phyloP scores from a whole-genome alignment of 768 basidiomycete genomes.

The Tricholoma matsutake region DNA sequence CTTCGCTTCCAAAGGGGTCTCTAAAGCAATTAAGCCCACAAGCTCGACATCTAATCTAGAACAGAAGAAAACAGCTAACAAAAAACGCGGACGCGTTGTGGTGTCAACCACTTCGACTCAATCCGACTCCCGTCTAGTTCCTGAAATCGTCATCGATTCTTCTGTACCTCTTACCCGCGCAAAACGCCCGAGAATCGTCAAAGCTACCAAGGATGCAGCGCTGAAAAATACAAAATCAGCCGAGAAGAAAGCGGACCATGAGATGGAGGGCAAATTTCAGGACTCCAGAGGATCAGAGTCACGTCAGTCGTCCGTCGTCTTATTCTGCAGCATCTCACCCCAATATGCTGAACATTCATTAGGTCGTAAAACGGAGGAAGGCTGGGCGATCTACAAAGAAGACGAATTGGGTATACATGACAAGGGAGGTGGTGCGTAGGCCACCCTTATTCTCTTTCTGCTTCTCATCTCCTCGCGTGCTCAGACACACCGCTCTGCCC shows the following conservation, averaged over 20 bases:
- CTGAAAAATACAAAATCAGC: constrained; percentile 16
- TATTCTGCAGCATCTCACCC: constrained; percentile 25
- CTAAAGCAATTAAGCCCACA: constrained; percentile 18
- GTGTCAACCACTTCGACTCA: constrained; percentile 9
- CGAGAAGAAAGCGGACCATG: constrained; percentile 22
- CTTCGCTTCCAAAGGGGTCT: constrained; percentile 56
- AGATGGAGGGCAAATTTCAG: constrained; percentile 51
- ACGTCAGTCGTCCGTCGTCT: constrained; percentile 45
- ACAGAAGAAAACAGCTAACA: constrained; percentile 49
- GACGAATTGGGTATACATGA: constrained; percentile 72
- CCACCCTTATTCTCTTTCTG: constrained; percentile 4
- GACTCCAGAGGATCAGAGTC: constrained; percentile 74
- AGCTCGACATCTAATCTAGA: constrained; percentile 32
- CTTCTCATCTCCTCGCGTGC: constrained; percentile 22
- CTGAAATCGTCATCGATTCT: constrained; percentile 68
- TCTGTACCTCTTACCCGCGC: constrained; percentile 35
- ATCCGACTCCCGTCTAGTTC: constrained; percentile 36
- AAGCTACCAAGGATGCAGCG: constrained; percentile 2
- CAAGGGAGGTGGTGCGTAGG: constrained; percentile 65
- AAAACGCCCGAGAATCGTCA: constrained; percentile 37
- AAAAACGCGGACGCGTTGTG: constrained; percentile 27
- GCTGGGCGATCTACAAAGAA: constrained; percentile 77
- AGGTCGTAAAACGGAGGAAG: constrained; percentile 78
- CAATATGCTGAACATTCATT: neutral
- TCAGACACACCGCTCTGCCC: constrained; percentile 82